Conservation (phyloP, 179 eudicot species). For the Actinidia chinensis region DNA sequence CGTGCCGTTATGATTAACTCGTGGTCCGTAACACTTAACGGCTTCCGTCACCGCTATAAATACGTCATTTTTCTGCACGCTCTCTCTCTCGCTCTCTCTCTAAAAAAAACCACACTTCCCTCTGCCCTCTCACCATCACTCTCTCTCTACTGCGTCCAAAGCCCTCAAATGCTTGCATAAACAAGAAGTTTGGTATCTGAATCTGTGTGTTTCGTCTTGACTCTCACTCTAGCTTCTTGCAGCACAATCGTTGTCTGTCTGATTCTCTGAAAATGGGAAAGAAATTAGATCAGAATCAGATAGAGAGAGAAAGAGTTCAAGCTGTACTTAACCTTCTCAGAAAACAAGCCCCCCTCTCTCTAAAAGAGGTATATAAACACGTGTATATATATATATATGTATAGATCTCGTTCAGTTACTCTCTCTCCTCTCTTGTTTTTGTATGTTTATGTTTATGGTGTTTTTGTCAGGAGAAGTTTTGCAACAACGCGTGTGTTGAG, state of each 20-base stretch:
- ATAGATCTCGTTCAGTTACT: no score
- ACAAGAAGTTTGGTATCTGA: conserved; percentile 37
- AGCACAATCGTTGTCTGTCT: conserved; percentile 5
- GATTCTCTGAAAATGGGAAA: no score
- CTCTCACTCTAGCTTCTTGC: neutral
- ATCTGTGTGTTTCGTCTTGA: conserved; percentile 23
- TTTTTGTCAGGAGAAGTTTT: conserved; percentile 71
- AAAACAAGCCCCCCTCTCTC: conserved; percentile 76
- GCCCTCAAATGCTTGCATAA: no score
- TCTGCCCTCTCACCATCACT: conserved; percentile 17
- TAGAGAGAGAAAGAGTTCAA: conserved; percentile 33
- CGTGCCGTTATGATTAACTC: conserved; percentile 27
- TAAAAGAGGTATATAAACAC: conserved; percentile 55
- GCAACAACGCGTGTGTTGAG: conserved; percentile 76
- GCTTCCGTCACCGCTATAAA: conserved; percentile 50
- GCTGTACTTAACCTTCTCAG: conserved; percentile 62
- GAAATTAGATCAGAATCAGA: neutral
- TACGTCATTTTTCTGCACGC: no score
- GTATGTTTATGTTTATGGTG: no score
- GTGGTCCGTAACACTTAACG: conserved; percentile 25
- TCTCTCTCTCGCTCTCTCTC: neutral
- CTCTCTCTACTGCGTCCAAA: conserved; percentile 10
- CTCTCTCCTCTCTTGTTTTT: no score
- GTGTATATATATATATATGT: neutral
- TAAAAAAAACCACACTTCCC: no score